A percentile compares a stretch with the other conserved stretches of the same genome.
Evolutionary conservation across 1,284 basidiomycete species (phyloP).

Genomic region (Boletus smithii): DNA sequence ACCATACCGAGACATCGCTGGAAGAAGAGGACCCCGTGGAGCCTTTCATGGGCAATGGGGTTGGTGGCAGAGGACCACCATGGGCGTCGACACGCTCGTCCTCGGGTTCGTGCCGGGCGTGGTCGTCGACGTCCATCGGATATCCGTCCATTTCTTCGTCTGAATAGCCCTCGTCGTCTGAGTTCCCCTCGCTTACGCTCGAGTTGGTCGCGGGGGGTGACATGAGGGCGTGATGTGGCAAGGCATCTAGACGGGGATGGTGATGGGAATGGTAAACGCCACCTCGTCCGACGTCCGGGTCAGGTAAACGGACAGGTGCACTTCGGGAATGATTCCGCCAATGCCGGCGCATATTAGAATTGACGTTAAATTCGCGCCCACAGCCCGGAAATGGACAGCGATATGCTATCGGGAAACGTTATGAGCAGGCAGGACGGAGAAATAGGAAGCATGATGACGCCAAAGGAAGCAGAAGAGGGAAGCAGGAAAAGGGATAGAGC

Average conservation of each 20-base stretch:
- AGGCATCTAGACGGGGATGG: slow-evolving; percentile 12
- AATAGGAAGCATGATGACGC: too few species aligned
- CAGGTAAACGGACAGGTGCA: slow-evolving; percentile 21
- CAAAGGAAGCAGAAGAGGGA: too few species aligned
- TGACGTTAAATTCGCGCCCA: slow-evolving; percentile 72
- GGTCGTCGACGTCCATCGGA: slow-evolving; percentile 27
- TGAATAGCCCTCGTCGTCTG: slow-evolving; percentile 30
- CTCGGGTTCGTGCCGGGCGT: slow-evolving; percentile 2
- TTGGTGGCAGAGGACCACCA: slow-evolving; percentile 2
- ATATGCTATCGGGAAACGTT: slow-evolving; percentile 49
- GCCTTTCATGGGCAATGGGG: slow-evolving; percentile 9
- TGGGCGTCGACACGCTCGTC: slow-evolving; percentile 11
- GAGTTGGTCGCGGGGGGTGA: slow-evolving; percentile 32
- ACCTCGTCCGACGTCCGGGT: slow-evolving; percentile 17
- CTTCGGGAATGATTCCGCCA: slow-evolving; percentile 57
- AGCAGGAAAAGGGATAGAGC: slow-evolving; percentile 10
- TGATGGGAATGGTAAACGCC: slow-evolving; percentile 11
- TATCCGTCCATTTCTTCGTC: slow-evolving; percentile 25
- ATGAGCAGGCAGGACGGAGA: slow-evolving; percentile 12
- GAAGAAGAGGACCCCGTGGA: slow-evolving; percentile 21
- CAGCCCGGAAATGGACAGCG: slow-evolving; percentile 71
- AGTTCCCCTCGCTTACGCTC: slow-evolving; percentile 28
- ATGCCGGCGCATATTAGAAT: slow-evolving; percentile 78
- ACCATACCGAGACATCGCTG: slow-evolving; percentile 27
- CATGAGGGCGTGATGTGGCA: slow-evolving; percentile 25